Conservation (phyloP, 2,329 filamentous ascomycete species). For the Microascus cirrosus region DNA sequence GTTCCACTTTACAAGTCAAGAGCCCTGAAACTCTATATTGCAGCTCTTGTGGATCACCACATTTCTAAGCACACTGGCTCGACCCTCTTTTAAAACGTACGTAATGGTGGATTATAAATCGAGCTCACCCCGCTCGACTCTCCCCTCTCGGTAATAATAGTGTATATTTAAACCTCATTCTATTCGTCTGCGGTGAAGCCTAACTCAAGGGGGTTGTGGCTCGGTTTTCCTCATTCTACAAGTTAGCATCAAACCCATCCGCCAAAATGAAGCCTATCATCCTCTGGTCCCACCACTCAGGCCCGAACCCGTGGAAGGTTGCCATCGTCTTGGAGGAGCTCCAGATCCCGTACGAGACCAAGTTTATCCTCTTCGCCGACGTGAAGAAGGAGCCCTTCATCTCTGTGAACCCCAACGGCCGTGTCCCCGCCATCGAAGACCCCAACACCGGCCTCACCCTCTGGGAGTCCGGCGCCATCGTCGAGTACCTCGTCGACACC, state of each 20-base stretch:
- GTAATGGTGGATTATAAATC: background rate
- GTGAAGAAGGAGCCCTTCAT: constrained; percentile 15
- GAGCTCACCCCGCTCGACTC: background rate
- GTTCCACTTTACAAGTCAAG: no score
- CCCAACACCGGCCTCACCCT: constrained; percentile 20
- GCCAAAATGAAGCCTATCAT: background rate
- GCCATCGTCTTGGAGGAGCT: constrained; percentile 24
- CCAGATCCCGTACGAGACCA: constrained; percentile 18
- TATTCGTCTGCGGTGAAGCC: no score
- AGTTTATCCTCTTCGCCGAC: constrained; percentile 11
- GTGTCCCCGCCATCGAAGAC: constrained; percentile 20
- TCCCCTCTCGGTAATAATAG: no score
- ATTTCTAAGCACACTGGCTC: no score
- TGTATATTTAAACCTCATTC: no score
- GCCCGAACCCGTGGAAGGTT: constrained; percentile 20
- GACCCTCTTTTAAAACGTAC: no score
- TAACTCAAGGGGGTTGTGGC: no score
- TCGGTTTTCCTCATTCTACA: background rate
- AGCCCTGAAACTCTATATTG: no score
- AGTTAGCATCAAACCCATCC: background rate
- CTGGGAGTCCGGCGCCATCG: constrained; percentile 17
- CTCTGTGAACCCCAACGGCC: constrained; percentile 22
- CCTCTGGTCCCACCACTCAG: constrained; percentile 1
- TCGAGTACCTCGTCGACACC: constrained; percentile 14
- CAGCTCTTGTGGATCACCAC: no score